phyloP scores from a whole-genome alignment of 1,139 yeast genomes.

The Candida sp. region DNA sequence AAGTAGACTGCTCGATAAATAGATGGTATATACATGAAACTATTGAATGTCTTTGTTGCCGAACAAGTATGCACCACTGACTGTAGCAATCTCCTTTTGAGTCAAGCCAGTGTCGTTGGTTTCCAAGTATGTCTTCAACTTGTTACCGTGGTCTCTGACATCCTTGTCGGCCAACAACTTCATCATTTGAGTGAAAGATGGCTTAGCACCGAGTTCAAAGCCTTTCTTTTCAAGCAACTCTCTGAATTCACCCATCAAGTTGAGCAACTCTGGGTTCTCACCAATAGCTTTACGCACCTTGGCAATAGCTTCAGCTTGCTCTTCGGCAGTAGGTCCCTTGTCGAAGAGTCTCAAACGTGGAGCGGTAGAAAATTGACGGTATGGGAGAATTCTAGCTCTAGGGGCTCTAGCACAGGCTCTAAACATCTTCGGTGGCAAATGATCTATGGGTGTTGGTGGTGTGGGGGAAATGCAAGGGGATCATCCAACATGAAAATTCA shows the following conservation, averaged over 20 bases:
- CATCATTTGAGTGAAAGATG: constrained; percentile 41
- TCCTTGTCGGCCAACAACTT: constrained; percentile 42
- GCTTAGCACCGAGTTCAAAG: constrained; percentile 33
- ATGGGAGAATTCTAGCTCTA: neutral
- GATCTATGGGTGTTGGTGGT: no score
- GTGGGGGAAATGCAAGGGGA: neutral
- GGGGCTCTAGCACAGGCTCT: neutral
- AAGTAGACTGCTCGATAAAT: constrained; percentile 33
- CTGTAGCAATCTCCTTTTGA: constrained; percentile 38
- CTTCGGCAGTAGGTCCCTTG: constrained; percentile 10
- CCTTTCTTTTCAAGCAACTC: constrained; percentile 37
- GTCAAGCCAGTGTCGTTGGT: constrained; percentile 33
- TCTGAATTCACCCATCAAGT: constrained; percentile 35
- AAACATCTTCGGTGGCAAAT: constrained; percentile 2
- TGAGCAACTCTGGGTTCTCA: constrained; percentile 31
- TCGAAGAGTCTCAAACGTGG: constrained; percentile 10
- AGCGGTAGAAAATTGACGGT: constrained; percentile 1
- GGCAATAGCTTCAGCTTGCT: constrained; percentile 17
- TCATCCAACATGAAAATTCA: neutral
- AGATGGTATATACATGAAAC: neutral
- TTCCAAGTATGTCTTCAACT: constrained; percentile 36
- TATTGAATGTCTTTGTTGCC: constrained; percentile 12
- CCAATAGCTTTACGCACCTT: constrained; percentile 25
- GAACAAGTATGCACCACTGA: constrained; percentile 18
- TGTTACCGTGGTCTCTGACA: constrained; percentile 32